Evolutionary conservation across 2,329 filamentous ascomycete species (phyloP).

Genomic region (Pyrenochaeta sp.): DNA sequence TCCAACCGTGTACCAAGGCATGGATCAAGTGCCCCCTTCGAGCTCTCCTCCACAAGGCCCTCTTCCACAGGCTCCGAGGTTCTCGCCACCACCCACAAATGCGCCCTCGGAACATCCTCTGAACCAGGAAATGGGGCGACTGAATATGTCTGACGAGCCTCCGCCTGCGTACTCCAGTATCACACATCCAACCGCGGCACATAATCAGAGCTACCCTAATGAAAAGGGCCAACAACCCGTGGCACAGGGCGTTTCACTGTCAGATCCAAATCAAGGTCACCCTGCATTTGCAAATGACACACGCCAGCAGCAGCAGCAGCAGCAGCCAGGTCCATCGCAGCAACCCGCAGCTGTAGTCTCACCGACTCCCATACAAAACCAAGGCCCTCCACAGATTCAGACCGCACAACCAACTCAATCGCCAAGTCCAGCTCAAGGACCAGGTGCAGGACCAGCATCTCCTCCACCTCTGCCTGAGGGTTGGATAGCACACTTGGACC

Average conservation of each 20-base stretch:
- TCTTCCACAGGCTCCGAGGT: constrained; percentile 36
- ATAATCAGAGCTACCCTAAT: constrained; percentile 70
- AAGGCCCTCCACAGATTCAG: constrained; percentile 33
- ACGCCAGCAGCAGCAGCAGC: too few species aligned
- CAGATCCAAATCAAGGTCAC: constrained; percentile 66
- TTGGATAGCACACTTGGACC: constrained; percentile 96
- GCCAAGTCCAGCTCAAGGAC: constrained; percentile 61
- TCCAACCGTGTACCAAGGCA: constrained; percentile 89
- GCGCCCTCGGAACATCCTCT: constrained; percentile 66
- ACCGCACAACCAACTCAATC: constrained; percentile 36
- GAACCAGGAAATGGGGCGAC: constrained; percentile 83
- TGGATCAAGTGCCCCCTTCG: constrained; percentile 66
- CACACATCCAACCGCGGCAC: constrained; percentile 42
- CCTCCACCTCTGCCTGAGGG: constrained; percentile 95
- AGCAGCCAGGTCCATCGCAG: constrained; percentile 53
- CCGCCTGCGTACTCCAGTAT: constrained; percentile 96
- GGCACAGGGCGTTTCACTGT: constrained; percentile 35
- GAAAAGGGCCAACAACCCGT: constrained; percentile 70
- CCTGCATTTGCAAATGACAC: constrained; percentile 91
- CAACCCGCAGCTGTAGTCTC: constrained; percentile 40
- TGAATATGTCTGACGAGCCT: constrained; percentile 81
- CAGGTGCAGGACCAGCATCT: constrained; percentile 73
- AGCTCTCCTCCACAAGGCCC: constrained; percentile 50
- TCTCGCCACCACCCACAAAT: constrained; percentile 38
- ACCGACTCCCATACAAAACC: constrained; percentile 39